A percentile compares a stretch with the other conserved stretches of the same genome.
phyloP scores from a whole-genome alignment of 2,329 filamentous ascomycete species.

The Aurifilum marmelostoma region DNA sequence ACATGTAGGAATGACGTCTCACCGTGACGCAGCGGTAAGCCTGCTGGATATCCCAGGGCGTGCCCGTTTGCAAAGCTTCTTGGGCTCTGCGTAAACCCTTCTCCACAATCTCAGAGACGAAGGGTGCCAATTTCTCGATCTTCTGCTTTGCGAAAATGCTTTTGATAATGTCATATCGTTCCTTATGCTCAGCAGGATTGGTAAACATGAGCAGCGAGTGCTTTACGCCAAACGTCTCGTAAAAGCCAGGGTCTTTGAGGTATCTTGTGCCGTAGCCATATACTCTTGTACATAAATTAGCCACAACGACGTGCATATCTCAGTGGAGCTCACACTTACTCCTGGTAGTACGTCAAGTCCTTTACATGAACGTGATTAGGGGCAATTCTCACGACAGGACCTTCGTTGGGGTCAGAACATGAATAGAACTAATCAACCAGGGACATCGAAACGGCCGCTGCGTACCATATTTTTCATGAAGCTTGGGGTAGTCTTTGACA shows the following conservation, averaged over 20 bases:
- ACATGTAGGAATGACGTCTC: neutral
- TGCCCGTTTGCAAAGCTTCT: neutral
- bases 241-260: neutral
- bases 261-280: neutral
- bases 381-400: constrained; percentile 1
- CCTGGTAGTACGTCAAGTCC: neutral
- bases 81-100: constrained; percentile 1
- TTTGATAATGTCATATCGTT: neutral
- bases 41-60: neutral
- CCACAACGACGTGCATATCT: neutral
- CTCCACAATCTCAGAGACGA: neutral
- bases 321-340: neutral
- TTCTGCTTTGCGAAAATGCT: neutral
- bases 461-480: neutral
- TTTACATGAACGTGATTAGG: neutral
- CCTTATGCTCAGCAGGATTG: neutral
- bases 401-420: neutral
- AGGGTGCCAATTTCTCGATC: constrained; percentile 3
- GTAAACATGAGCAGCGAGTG: neutral
- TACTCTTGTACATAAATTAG: neutral
- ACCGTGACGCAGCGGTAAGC: constrained; percentile 1
- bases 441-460: neutral
- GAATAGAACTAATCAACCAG: neutral
- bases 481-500: neutral
- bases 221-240: neutral